These are phyloP conservation scores for Plasmodium inui DNA, from an alignment of 169 alveolate species.

Conservation along the genomic window DNA sequence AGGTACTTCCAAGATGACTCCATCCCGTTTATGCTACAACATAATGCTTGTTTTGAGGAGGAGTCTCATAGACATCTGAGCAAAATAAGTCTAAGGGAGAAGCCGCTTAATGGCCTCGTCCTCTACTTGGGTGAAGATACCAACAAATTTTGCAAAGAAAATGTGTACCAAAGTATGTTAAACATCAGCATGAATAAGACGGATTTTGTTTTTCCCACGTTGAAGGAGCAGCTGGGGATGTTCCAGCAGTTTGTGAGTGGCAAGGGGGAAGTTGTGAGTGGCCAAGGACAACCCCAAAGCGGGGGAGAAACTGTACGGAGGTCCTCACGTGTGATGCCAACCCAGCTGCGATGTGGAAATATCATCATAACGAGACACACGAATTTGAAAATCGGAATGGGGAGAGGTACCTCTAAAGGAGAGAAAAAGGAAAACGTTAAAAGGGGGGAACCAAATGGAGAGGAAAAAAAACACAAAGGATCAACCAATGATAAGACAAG, in stretches of 20 bases:
- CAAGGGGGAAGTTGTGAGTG: neutral
- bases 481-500: neutral
- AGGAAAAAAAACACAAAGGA: neutral
- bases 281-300: neutral
- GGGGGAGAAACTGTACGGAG: neutral
- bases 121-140: conserved; percentile 46
- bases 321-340: neutral
- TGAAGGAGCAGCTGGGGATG: conserved; percentile 47
- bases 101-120: conserved; percentile 35
- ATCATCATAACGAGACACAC: conserved; percentile 70
- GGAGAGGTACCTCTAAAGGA: neutral
- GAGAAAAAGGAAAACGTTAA: neutral
- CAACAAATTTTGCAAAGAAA: conserved; percentile 6
- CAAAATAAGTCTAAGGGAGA: conserved; percentile 40
- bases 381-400: conserved; percentile 56
- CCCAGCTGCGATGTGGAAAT: conserved; percentile 22
- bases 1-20: conserved; percentile 17
- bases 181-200: conserved; percentile 41
- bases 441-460: neutral
- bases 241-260: neutral
- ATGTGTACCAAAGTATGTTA: conserved; percentile 34
- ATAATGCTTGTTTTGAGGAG: neutral
- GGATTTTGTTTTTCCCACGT: conserved; percentile 60
- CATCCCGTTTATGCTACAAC: conserved; percentile 1
- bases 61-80: neutral